Evolutionary conservation across 495 filamentous ascomycete genomes (phyloP).

Genomic region (Xylaria curta): DNA sequence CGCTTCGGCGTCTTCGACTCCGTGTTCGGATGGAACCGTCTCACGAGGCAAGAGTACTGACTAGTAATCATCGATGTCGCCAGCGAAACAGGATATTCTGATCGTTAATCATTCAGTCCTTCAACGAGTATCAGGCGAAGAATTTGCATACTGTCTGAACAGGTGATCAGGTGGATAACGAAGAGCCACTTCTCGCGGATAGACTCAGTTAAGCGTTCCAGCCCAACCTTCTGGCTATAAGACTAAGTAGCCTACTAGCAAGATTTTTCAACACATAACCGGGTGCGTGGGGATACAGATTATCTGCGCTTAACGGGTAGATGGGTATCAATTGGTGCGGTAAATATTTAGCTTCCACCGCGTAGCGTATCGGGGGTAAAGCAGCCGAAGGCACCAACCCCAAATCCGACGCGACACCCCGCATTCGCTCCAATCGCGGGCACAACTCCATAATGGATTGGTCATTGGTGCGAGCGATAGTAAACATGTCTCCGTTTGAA

Average conservation of each 20-base stretch:
- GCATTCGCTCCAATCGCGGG: constrained; percentile 24
- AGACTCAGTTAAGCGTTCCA: constrained; percentile 4
- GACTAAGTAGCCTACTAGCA: not conserved
- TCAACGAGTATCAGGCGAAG: not conserved
- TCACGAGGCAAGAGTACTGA: not conserved
- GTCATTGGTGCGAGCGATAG: constrained; percentile 21
- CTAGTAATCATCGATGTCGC: not conserved
- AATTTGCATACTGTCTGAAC: not conserved
- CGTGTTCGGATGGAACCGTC: not conserved
- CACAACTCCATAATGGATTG: not conserved
- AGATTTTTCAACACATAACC: not conserved
- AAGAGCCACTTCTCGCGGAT: constrained; percentile 2
- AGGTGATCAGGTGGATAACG: not conserved
- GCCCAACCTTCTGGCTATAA: not conserved
- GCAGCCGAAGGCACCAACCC: constrained; percentile 25
- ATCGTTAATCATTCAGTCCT: not conserved
- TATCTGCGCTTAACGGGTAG: too few species aligned
- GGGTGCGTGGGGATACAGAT: constrained; percentile 11
- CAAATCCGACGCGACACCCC: constrained; percentile 23
- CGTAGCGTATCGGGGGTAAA: constrained; percentile 27
- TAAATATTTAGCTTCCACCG: constrained; percentile 16
- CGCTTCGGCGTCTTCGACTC: not conserved
- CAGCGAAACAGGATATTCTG: not conserved
- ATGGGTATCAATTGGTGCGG: constrained; percentile 30
- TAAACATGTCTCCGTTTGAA: constrained; percentile 21